A percentile compares a stretch with the other conserved stretches of the same genome.
Evolutionary conservation across 208 protist genomes (phyloP).

Genomic region (Jaenimonas drosophilae): DNA sequence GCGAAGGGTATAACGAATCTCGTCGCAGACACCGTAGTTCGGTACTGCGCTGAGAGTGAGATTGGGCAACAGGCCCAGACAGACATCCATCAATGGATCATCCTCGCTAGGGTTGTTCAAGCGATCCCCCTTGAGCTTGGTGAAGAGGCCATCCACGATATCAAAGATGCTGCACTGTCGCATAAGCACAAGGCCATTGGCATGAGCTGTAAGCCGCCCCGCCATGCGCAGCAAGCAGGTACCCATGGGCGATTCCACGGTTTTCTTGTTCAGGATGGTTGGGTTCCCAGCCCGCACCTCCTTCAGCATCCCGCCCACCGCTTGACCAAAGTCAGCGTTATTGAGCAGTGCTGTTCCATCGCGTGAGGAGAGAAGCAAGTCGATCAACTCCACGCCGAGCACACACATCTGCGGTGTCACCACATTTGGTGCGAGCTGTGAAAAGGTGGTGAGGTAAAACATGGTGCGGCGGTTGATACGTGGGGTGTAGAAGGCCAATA

Average conservation of each 20-base stretch:
- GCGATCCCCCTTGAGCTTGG: constrained; percentile 40
- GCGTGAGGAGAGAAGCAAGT: constrained; percentile 60
- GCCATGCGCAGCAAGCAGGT: constrained; percentile 70
- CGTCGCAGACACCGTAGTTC: constrained; percentile 86
- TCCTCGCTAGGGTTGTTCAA: constrained; percentile 12
- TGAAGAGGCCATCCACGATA: constrained; percentile 63
- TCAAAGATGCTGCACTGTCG: constrained; percentile 54
- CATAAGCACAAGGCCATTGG: constrained; percentile 79
- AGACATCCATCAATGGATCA: constrained; percentile 73
- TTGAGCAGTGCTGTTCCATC: constrained; percentile 56
- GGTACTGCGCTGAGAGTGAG: constrained; percentile 73
- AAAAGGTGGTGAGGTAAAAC: constrained; percentile 46
- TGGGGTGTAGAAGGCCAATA: constrained; percentile 73
- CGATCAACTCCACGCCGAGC: constrained; percentile 62
- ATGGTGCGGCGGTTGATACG: constrained; percentile 7
- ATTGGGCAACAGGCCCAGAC: constrained; percentile 60
- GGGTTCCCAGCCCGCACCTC: constrained; percentile 56
- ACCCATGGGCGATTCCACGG: constrained; percentile 45
- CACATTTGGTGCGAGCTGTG: constrained; percentile 23
- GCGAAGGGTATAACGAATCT: constrained; percentile 68
- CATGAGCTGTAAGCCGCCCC: constrained; percentile 58
- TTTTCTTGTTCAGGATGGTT: constrained; percentile 29
- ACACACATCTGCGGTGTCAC: constrained; percentile 43
- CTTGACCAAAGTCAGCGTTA: constrained; percentile 26
- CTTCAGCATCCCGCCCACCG: constrained; percentile 40